These are phyloP conservation scores for Cubamyces sp. DNA, from an alignment of 768 basidiomycete genomes.

Conservation along the genomic window DNA sequence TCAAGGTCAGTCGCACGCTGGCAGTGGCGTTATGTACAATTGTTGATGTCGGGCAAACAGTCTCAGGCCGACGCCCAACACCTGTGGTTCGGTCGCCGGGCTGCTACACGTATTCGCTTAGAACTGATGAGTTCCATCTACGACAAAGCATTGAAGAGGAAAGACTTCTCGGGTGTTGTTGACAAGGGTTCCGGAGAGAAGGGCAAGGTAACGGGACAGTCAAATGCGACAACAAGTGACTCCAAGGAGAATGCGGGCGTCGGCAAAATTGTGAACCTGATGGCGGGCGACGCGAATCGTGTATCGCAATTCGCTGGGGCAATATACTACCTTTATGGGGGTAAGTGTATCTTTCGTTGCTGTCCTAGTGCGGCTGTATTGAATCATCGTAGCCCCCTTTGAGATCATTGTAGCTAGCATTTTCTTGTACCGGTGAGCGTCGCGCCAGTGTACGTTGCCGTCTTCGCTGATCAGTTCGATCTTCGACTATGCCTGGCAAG, in stretches of 20 bases:
- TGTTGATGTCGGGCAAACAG: conserved; percentile 31
- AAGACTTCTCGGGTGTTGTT: conserved; percentile 81
- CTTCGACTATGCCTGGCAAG: conserved; percentile 36
- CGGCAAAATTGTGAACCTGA: conserved; percentile 89
- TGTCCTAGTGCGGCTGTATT: conserved; percentile 17
- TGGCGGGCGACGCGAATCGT: conserved; percentile 78
- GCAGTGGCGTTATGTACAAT: background rate
- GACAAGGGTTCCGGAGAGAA: conserved; percentile 46
- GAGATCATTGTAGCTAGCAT: conserved; percentile 73
- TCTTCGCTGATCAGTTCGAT: conserved; percentile 5
- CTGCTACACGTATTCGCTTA: conserved; percentile 67
- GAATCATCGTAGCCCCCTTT: conserved; percentile 56
- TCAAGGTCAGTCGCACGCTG: conserved; percentile 47
- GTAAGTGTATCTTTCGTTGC: conserved; percentile 36
- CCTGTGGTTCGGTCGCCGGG: conserved; percentile 83
- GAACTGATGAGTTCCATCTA: conserved; percentile 88
- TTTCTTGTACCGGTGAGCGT: conserved; percentile 74
- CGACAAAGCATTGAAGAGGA: conserved; percentile 83
- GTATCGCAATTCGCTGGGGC: conserved; percentile 57
- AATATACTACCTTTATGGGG: conserved; percentile 70
- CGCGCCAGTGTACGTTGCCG: background rate
- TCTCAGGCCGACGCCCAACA: conserved; percentile 73
- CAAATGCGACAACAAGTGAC: conserved; percentile 44
- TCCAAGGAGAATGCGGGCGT: conserved; percentile 81
- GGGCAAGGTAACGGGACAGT: conserved; percentile 30